phyloP scores from a whole-genome alignment of 352 stramenopile genomes.

The Pythium chondricola region DNA sequence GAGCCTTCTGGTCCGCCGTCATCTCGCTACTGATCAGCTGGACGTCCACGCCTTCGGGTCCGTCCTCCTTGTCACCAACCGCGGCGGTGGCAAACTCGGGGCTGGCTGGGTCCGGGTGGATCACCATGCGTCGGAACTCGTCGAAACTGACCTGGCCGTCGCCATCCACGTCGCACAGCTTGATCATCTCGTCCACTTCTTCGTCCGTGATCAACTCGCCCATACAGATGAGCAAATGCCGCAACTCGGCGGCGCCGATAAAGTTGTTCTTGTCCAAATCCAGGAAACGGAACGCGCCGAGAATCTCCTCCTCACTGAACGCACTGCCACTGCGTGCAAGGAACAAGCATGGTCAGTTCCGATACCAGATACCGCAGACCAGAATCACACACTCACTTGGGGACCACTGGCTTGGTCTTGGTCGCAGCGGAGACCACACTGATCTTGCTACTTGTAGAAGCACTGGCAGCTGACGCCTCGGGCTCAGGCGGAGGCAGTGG shows the following conservation, averaged over 20 bases:
- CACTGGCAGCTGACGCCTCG: constrained; percentile 10
- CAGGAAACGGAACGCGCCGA: constrained; percentile 87
- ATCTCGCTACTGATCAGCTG: constrained; percentile 28
- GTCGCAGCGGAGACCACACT: constrained; percentile 23
- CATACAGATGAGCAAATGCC: constrained; percentile 94
- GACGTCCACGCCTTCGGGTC: constrained; percentile 18
- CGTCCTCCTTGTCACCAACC: constrained; percentile 20
- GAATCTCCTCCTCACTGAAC: constrained; percentile 92
- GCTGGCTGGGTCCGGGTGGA: constrained; percentile 85
- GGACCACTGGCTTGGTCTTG: constrained; percentile 11
- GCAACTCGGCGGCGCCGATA: constrained; percentile 89
- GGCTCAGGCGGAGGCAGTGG: constrained; percentile 18
- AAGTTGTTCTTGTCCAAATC: constrained; percentile 94
- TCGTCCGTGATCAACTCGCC: constrained; percentile 94
- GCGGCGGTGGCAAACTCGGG: constrained; percentile 60
- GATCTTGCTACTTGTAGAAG: constrained; percentile 15
- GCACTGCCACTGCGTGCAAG: too few species aligned
- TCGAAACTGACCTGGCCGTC: constrained; percentile 91
- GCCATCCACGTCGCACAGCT: constrained; percentile 89
- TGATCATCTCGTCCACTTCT: constrained; percentile 92
- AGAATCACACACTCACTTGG: constrained; percentile 42
- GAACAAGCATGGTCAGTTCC: too few species aligned
- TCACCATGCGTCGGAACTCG: constrained; percentile 86
- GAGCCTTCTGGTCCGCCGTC: constrained; percentile 43
- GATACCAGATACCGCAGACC: too few species aligned